phyloP scores from a whole-genome alignment of 495 filamentous ascomycete species.

The Penicillium argentinense region DNA sequence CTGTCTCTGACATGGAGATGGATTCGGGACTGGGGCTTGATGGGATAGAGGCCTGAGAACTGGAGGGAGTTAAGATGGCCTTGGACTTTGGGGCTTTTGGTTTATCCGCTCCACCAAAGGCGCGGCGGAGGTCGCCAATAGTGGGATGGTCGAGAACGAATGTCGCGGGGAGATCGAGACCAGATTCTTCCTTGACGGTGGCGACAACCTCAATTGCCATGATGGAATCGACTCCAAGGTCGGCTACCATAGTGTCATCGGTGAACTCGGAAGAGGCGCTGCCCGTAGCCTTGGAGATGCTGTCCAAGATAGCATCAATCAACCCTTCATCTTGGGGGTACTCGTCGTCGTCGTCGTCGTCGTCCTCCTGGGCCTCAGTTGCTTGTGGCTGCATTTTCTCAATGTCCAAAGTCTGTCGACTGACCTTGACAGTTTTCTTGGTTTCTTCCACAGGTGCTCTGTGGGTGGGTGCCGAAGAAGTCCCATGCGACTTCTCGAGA shows the following conservation, averaged over 20 bases:
- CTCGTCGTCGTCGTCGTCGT: too few relatives aligned
- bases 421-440: too few relatives aligned
- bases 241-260: too few relatives aligned
- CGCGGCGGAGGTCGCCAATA: not conserved
- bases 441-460: too few relatives aligned
- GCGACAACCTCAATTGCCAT: conserved; percentile 37
- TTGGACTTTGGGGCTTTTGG: not conserved
- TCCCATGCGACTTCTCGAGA: too few relatives aligned
- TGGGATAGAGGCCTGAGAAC: not conserved
- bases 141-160: conserved; percentile 54
- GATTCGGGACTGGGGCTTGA: not conserved
- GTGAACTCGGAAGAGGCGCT: not conserved
- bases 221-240: conserved; percentile 55
- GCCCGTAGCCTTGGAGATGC: not conserved
- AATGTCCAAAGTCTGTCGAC: too few relatives aligned
- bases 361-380: too few relatives aligned
- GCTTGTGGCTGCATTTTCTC: too few relatives aligned
- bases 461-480: too few relatives aligned
- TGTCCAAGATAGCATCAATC: too few relatives aligned
- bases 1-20: not conserved
- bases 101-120: not conserved
- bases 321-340: too few relatives aligned
- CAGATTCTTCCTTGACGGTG: conserved; percentile 37
- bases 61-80: not conserved
- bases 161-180: conserved; percentile 35